phyloP scores from a whole-genome alignment of 768 basidiomycete genomes.

The Boletus coccyginus region DNA sequence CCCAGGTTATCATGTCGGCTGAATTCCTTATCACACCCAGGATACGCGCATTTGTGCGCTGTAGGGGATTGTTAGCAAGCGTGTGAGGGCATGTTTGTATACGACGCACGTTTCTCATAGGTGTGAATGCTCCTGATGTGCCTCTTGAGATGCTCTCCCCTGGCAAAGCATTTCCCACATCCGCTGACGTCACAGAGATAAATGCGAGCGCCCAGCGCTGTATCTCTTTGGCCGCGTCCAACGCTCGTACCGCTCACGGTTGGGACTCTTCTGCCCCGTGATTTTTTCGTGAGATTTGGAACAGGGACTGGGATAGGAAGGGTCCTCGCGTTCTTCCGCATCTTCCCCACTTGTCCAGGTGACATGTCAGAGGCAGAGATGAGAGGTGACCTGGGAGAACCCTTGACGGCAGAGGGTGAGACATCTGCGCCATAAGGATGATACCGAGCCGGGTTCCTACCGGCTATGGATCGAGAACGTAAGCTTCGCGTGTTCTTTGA shows the following conservation, averaged over 20 bases:
- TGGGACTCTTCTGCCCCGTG: constrained; percentile 65
- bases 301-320: constrained; percentile 60
- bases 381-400: constrained; percentile 32
- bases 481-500: constrained; percentile 38
- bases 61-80: constrained; percentile 8
- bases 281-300: constrained; percentile 69
- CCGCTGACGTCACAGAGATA: constrained; percentile 78
- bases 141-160: constrained; percentile 88
- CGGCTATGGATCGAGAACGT: constrained; percentile 35
- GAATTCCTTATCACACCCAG: constrained; percentile 80
- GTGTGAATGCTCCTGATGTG: constrained; percentile 89
- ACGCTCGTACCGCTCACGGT: constrained; percentile 38
- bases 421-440: constrained; percentile 30
- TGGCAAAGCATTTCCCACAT: constrained; percentile 85
- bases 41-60: constrained; percentile 82
- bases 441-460: constrained; percentile 33
- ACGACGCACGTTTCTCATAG: constrained; percentile 79
- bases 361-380: constrained; percentile 30
- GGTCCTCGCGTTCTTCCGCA: constrained; percentile 37
- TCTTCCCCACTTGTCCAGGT: constrained; percentile 25
- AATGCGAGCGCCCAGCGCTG: constrained; percentile 43
- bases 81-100: constrained; percentile 3
- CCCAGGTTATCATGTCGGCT: constrained; percentile 85
- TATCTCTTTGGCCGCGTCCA: constrained; percentile 34
- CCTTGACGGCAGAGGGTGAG: constrained; percentile 30